Evolutionary conservation across 2,329 filamentous ascomycete species (phyloP), one percentile per base, ranked within the genome.

Genomic region (Neofusicoccum parvum): DNA sequence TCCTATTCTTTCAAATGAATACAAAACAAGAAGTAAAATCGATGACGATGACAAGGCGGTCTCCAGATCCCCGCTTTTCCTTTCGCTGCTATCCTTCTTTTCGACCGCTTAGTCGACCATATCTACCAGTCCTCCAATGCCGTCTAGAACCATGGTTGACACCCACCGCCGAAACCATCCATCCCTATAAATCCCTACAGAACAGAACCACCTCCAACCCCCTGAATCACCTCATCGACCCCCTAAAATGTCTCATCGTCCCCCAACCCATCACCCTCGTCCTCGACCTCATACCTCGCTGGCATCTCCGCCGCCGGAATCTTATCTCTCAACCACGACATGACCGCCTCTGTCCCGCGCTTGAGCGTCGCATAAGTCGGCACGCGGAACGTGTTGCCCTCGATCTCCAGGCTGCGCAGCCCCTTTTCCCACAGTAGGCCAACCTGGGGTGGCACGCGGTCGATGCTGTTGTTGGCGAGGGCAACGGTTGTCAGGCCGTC

Each of bases 381-480:
- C 37, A 97, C 92, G 37, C 92, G 85, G 79, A 98, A 98, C 37
- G 88, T 85, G 75, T 98, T 98, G 0, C 93, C 93, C 34, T 86
- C 87, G 3, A 97, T 90, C 54, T 96, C 90, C 10, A 97, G 80
- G 63, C 83, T 86, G 77, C 83, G 90, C 80, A 79, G 87, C 15
- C 54, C 63, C 68, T 71, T 82, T 1, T 88, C 89, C 27, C 89
- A 88, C 0, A 96, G 82, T 12, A 96, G 81, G 0, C 94, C 94
- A 11, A 98, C 84, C 7, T 89, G 87, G 0, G 94, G 90, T 67
- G 95, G 92, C 14, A 98, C 80, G 53, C 87, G 86, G n/a, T 86
- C 86, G 68, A 98, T 92, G 59, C 94, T 90, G 73, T 98, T 98
- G 76, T 92, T 94, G 69, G 87, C 88, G 9, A 92, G 87, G 74